Base-by-base conservation (phyloP, 2,329 filamentous ascomycete genomes). In the Phaeosphaeria sp. region DNA sequence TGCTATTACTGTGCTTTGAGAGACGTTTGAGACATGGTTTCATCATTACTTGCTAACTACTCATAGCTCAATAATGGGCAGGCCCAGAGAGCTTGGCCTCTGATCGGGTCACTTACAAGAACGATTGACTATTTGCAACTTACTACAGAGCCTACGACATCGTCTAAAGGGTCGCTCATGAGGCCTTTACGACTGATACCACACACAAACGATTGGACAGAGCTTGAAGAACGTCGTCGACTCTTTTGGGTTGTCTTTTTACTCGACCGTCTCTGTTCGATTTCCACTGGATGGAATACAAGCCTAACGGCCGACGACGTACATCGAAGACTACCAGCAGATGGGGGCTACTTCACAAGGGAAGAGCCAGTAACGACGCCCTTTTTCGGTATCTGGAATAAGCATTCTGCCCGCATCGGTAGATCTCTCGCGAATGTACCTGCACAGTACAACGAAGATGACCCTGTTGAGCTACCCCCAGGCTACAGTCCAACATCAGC, bases 381-480 rank as follows among this genome's bases (percentile, higher is more conserved):
- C 1, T 75, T 69, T 51, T 74, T 75, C 53, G 72, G 69, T 1
- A 73, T 74, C n/a, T 75, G 72, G 72, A 73, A 72, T 44, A 75
- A 75, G 55, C 63, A 72, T 21, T 67, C 70, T 4, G 72, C 72
- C n/a, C 59, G 70, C 17, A 73, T 75, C 20, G 72, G 72, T 1
- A 66, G 65, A 17, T 75, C 72, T 10, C 50, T 75, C 2, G 72
- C 72, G 4, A 64, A 73, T 15, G 68, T 75, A 1, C 72, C 72
- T 25, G 71, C 71, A 4, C 72, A 73, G 23, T 75, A 75, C 50
- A 75, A 74, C 46, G 72, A 74, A 30, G 72, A 74, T 7, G 72
- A 73, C 44, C 58, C 72, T 20, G 56, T 46, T 1, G n/a, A 61
- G 2, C 69, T 74, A 21, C 61, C 55, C 1, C 66, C 64, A 58